Base-by-base conservation (phyloP, 306 rosid species). In the Prunus mume region DNA sequence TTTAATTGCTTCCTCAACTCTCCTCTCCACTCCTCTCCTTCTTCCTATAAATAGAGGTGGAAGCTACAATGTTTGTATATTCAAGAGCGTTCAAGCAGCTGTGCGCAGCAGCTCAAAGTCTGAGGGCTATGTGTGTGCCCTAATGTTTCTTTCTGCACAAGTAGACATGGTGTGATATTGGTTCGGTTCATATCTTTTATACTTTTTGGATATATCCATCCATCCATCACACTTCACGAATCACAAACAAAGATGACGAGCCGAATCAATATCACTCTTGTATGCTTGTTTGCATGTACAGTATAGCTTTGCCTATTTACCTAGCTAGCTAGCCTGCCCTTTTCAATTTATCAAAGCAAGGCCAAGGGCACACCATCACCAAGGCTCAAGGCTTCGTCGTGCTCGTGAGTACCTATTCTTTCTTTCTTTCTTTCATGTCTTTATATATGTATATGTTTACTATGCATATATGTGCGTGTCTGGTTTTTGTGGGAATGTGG, bases 211-310 rank as follows among this genome's bases (percentile, higher is more conserved):
- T 34, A 6, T 1, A 34, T 34, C 8, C 41, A 34, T 34, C 41
- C 38, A 32, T 32, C 38, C 18, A 55, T 55, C 11, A 55, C 2
- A 18, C 27, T n/a, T 58, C 64, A 58, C 3, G 30, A 18, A 24
- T 22, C 25, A 28, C 28, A 34, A n/a, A n/a, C 15, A 3, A 51
- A 30, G 20, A 55, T 12, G 85, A 66, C 27, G 91, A 90, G 96
- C 93, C 96, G 91, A 86, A 86, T 65, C 93, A 88, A 90, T 90
- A 88, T 88, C 90, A 88, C 93, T 90, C 93, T 86, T 88, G 93
- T 87, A 79, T 85, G 74, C 90, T 85, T 83, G 66, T 50, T 78
- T 85, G 89, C 90, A 76, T 24, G 24, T 10, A 11, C 13, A 34
- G 41, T 34, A 34, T 15, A 51, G 15, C n/a, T 50, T 50, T 15